A percentile compares a stretch with the other conserved stretches of the same genome.
Conservation (phyloP, 148 eudicot species). For the Cornus florida region DNA sequence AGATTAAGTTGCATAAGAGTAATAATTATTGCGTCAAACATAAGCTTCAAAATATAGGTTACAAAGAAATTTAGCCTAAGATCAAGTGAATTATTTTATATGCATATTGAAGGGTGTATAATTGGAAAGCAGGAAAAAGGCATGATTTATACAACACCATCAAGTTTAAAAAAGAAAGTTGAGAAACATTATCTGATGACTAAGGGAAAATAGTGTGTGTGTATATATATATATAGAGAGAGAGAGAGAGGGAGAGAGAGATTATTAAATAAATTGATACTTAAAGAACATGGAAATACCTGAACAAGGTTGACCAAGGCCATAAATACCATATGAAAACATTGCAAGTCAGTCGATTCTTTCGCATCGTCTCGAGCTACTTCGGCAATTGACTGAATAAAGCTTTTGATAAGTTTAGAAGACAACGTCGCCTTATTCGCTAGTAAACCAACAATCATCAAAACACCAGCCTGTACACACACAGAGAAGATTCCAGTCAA, state of each 20-base stretch:
- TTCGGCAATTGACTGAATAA: slow-evolving; percentile 61
- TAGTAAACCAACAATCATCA: slow-evolving; percentile 74
- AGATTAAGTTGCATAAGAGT: too few species aligned
- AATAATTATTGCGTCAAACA: too few species aligned
- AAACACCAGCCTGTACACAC: slow-evolving; percentile 61
- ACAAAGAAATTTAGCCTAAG: too few species aligned
- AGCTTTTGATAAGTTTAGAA: slow-evolving; percentile 60
- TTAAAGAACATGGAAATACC: slow-evolving; percentile 27
- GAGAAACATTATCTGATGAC: not conserved
- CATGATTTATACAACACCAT: too few species aligned
- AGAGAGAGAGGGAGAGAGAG: too few species aligned
- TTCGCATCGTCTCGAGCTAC: slow-evolving; percentile 57
- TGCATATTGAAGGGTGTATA: too few species aligned
- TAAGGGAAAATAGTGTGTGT: not conserved
- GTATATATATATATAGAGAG: too few species aligned
- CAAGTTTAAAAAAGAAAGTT: not conserved
- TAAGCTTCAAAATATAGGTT: too few species aligned
- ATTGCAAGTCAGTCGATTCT: slow-evolving; percentile 58
- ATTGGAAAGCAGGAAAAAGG: too few species aligned
- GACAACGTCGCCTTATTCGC: slow-evolving; percentile 67
- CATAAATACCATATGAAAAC: slow-evolving; percentile 64
- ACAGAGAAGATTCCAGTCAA: not conserved
- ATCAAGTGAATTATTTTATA: too few species aligned
- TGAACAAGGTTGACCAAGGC: slow-evolving; percentile 75
- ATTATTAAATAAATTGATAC: not conserved